Conservation (phyloP, 2,329 filamentous ascomycete genomes). For the Penicillium sp. region DNA sequence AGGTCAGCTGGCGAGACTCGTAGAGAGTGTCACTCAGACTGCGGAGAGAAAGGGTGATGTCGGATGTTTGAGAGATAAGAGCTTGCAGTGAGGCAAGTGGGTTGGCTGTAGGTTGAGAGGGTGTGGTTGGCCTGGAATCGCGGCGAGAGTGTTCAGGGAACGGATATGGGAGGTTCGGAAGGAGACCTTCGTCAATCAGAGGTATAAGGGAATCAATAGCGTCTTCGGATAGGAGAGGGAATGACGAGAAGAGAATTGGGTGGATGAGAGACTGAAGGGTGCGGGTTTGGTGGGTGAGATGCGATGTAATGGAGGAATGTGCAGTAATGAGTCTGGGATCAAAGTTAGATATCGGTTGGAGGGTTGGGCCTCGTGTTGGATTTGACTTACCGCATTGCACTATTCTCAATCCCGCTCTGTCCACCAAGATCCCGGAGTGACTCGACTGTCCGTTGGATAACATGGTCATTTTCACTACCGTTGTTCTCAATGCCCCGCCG, state of each 20-base stretch:
- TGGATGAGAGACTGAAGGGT: slow-evolving; percentile 58
- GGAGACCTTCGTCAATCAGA: slow-evolving; percentile 53
- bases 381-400: slow-evolving; percentile 52
- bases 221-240: slow-evolving; percentile 52
- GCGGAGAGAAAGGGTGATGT: slow-evolving; percentile 76
- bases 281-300: slow-evolving; percentile 61
- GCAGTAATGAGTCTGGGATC: slow-evolving; percentile 54
- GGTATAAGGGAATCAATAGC: slow-evolving; percentile 58
- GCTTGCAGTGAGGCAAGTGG: slow-evolving; percentile 65
- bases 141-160: slow-evolving; percentile 31
- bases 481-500: slow-evolving; percentile 54
- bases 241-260: slow-evolving; percentile 57
- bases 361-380: background rate
- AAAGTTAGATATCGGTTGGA: background rate
- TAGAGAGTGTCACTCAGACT: slow-evolving; percentile 88
- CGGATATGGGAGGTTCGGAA: slow-evolving; percentile 51
- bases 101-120: slow-evolving; percentile 33
- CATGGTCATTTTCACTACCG: slow-evolving; percentile 50
- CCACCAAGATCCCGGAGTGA: slow-evolving; percentile 54
- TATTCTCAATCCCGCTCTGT: slow-evolving; percentile 57
- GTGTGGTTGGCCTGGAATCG: slow-evolving; percentile 29
- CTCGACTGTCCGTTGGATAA: slow-evolving; percentile 53
- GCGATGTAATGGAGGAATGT: slow-evolving; percentile 57
- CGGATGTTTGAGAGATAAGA: slow-evolving; percentile 68
- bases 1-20: slow-evolving; percentile 87